phyloP scores from a whole-genome alignment of 2,329 filamentous ascomycete species.

The Verticillium albo-atrum region DNA sequence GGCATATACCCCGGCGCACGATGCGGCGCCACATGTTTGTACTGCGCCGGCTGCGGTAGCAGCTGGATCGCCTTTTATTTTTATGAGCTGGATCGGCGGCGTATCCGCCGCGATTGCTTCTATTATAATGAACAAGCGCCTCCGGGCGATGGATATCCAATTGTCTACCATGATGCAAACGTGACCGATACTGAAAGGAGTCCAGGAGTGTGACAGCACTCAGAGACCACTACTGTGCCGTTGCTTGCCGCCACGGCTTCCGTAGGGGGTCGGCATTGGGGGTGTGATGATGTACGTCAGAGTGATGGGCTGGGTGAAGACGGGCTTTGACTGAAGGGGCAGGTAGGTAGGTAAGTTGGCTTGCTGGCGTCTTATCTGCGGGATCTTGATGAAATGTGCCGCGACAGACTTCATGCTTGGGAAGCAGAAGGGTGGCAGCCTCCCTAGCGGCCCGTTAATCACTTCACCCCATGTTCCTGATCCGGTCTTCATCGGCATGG shows the following conservation, averaged over 20 bases:
- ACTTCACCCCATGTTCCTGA: too few relatives aligned
- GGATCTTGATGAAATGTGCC: too few relatives aligned
- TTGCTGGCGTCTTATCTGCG: too few relatives aligned
- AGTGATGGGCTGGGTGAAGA: not conserved
- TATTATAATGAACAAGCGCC: not conserved
- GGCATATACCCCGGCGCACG: conserved; percentile 13
- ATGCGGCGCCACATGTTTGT: conserved; percentile 7
- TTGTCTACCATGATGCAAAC: not conserved
- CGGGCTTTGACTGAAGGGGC: not conserved
- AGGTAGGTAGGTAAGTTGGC: not conserved
- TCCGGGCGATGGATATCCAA: not conserved
- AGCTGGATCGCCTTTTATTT: not conserved
- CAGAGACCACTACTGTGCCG: not conserved
- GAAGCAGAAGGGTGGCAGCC: too few relatives aligned
- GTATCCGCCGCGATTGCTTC: not conserved
- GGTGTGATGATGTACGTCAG: not conserved
- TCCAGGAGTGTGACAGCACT: not conserved
- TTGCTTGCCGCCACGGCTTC: not conserved
- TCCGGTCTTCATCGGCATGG: too few relatives aligned
- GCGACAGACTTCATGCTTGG: too few relatives aligned
- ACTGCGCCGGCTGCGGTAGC: not conserved
- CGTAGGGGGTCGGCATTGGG: too few relatives aligned
- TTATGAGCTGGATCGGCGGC: not conserved
- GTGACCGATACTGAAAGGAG: not conserved
- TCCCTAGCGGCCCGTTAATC: too few relatives aligned